Base-by-base conservation (phyloP, 371 early-diverging fungal genomes). In the Catenaria anguillulae region DNA sequence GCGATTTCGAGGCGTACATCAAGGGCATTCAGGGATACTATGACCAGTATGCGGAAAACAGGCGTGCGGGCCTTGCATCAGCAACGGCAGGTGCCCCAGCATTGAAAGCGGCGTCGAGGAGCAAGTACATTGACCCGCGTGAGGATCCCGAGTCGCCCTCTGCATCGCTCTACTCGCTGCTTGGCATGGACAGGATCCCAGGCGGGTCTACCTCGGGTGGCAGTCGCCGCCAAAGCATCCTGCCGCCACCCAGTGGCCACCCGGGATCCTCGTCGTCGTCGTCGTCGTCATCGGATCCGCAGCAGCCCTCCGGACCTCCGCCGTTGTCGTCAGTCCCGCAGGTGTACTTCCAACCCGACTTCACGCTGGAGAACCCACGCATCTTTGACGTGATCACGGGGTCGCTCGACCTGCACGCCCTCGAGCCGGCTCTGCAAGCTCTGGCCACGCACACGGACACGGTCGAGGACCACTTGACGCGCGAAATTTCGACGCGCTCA, bases 391-490 rank as follows among this genome's bases (percentile, higher is more conserved):
- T 75, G n/a, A 92, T 89, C 1, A 85, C 84, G 56, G 85, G 86
- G 60, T 73, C 75, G 4, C 73, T 78, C 34, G 73, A 79, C 71
- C 64, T 79, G 62, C 69, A 79, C 23, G 77, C 60, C 8, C 75
- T 56, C 59, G 73, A 45, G 17, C 13, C 42, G 37, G 73, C 92
- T 48, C 91, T 94, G 72, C 92, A 93, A 54, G 84, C 88, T 35
- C 75, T 95, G n/a, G 85, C 89, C 0, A 81, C 86, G 63, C 88
- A 90, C 64, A 71, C 91, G 64, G 95, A 95, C 68, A 87, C 87
- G 0, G 91, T 95, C 8, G 96, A 96, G 68, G 85, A 85, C 0
- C 92, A 93, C 64, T 70, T 96, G 42, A 80, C 90, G 33, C 82
- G 81, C 33, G 97, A 96, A 68, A 93, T 96, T 40, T 88, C 92